A percentile compares a stretch with the other conserved stretches of the same genome.
These are phyloP conservation scores for Zelopaecilomyces penicillatus DNA, from an alignment of 2,329 filamentous ascomycete genomes.

Conservation along the genomic window DNA sequence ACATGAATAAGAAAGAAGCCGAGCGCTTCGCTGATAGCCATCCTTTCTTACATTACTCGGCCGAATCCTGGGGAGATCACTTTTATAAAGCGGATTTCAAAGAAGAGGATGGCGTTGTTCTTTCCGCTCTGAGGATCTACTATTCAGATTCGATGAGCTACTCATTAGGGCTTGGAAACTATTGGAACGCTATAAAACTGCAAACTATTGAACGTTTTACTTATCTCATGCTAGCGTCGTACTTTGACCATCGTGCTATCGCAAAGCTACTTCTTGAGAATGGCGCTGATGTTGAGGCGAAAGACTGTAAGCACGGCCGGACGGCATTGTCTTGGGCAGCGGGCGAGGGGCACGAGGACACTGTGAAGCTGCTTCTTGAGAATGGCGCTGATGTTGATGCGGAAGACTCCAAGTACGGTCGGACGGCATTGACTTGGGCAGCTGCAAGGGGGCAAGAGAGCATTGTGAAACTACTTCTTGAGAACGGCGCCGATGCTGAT, in stretches of 20 bases:
- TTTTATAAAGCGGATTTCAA: slow-evolving; percentile 11
- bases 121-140: slow-evolving; percentile 9
- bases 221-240: not conserved
- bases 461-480: slow-evolving; percentile 2
- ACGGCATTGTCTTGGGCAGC: not conserved
- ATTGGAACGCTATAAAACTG: not conserved
- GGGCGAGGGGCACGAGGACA: not conserved
- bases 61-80: slow-evolving; percentile 13
- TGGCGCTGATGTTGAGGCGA: not conserved
- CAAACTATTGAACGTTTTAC: not conserved
- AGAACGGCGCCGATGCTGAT: slow-evolving; percentile 3
- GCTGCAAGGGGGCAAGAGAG: not conserved
- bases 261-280: not conserved
- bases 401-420: not conserved
- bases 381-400: slow-evolving; percentile 1
- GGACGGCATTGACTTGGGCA: not conserved
- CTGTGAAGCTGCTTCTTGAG: not conserved
- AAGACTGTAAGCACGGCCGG: not conserved
- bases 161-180: slow-evolving; percentile 2
- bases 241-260: not conserved
- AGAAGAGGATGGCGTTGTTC: slow-evolving; percentile 5
- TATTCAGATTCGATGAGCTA: slow-evolving; percentile 7
- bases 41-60: slow-evolving; percentile 15
- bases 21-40: not conserved
- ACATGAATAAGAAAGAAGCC: not conserved